Evolutionary conservation across 805 yeast genomes (phyloP), one percentile per base, ranked within the genome.

Genomic region (Suhomyces sp.): DNA sequence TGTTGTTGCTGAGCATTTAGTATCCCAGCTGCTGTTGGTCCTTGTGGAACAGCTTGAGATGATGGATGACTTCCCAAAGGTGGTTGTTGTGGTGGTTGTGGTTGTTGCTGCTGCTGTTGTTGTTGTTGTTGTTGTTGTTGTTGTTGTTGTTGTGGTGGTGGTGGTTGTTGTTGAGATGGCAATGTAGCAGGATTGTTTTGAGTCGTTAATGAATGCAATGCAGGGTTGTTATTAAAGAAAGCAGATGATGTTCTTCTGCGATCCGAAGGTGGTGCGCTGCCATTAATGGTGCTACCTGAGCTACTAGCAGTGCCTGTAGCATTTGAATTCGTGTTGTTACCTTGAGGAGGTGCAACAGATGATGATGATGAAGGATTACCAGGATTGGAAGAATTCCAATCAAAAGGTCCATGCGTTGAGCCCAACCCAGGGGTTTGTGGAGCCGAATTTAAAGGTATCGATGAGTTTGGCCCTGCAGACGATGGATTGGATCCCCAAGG

Each of bases 181-280:
- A 31, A 6, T 6, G 27, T 7, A 7, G 22, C 25, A 15, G 34
- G 10, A 5, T 25, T 12, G 15, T 28, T 35, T 17, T 28, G 35
- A 8, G 25, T 9, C 15, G 36, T 19, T 18, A 34, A 31, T 13
- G 33, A 17, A 29, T 39, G 42, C 24, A 28, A 23, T 30, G 38
- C 34, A 24, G 55, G 43, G 29, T 35, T 42, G 22, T 53, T 58
- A 37, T 59, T 70, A 60, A 75, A 76, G 50, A 76, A 76, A 11
- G 74, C 72, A 21, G 79, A 72, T 8, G 74, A 65, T 29, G 75
- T 72, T 63, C 81, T 67, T 60, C 79, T 66, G 48, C 77, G 67
- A 42, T 72, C 65, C 27, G 41, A 33, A 5, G 33, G 19, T 12
- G 11, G 22, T n/a, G n/a, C n/a, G 18, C 22, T 24, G 18, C 34